Evolutionary conservation across 2,329 filamentous ascomycete species (phyloP).

Genomic region (Colletotrichum costaricense): DNA sequence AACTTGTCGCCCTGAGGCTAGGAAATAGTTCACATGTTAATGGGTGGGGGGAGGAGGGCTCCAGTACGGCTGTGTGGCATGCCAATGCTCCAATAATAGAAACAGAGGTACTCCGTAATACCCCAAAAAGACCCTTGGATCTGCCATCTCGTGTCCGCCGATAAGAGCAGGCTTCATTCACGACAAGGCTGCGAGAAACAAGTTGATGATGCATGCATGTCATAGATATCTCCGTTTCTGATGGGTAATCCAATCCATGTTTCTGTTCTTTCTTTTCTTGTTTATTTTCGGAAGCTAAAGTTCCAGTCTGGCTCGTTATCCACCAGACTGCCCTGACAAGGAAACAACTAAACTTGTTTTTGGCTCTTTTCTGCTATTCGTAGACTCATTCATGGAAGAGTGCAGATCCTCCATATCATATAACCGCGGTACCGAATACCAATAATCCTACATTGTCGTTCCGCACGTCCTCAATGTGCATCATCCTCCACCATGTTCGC

Average conservation of each 20-base stretch:
- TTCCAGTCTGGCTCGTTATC: neutral
- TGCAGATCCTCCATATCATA: neutral
- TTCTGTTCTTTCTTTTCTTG: neutral
- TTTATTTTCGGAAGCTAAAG: constrained; percentile 15
- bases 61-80: neutral
- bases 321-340: neutral
- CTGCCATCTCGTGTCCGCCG: constrained; percentile 12
- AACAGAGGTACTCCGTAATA: constrained; percentile 6
- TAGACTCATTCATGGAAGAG: constrained; percentile 12
- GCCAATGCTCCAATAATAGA: constrained; percentile 25
- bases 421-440: neutral
- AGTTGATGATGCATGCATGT: neutral
- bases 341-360: neutral
- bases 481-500: neutral
- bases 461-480: neutral
- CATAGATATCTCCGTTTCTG: too few relatives aligned
- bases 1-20: neutral
- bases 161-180: neutral
- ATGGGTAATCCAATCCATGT: neutral
- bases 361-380: neutral
- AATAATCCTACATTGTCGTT: constrained; percentile 12
- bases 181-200: constrained; percentile 24
- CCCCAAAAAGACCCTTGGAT: neutral
- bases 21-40: neutral
- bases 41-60: neutral